Evolutionary conservation across 345 rosid species (phyloP).

Genomic region (Camelina neglecta): DNA sequence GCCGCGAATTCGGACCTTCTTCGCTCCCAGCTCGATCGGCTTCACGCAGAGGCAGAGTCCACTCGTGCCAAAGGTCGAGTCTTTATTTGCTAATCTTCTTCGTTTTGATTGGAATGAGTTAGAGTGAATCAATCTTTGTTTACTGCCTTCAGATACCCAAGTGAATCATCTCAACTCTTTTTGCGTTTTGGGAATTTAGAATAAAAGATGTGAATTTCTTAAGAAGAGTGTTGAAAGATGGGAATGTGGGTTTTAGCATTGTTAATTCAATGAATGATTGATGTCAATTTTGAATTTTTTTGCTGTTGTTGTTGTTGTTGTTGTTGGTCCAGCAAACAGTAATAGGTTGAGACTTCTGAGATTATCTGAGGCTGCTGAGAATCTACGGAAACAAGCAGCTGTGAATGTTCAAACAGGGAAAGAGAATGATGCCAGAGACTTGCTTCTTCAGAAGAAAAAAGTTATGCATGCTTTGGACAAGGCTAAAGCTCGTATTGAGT

Average conservation of each 20-base stretch:
- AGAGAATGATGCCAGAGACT: constrained; percentile 78
- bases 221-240: constrained; percentile 6
- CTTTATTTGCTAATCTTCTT: constrained; percentile 15
- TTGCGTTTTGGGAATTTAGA: constrained; percentile 7
- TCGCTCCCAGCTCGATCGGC: constrained; percentile 73
- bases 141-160: neutral
- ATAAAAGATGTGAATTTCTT: neutral
- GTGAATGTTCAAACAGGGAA: constrained; percentile 63
- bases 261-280: neutral
- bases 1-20: constrained; percentile 55
- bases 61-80: constrained; percentile 69
- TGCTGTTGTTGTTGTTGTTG: neutral
- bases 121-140: neutral
- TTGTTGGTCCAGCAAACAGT: constrained; percentile 60
- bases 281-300: neutral
- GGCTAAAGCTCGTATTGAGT: constrained; percentile 72
- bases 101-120: neutral
- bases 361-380: constrained; percentile 84
- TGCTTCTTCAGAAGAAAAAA: constrained; percentile 85
- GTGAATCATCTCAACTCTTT: neutral
- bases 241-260: neutral
- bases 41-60: constrained; percentile 71
- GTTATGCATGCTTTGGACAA: constrained; percentile 80
- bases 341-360: constrained; percentile 83
- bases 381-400: constrained; percentile 77